A percentile compares a stretch with the other conserved stretches of the same genome.
phyloP scores from a whole-genome alignment of 495 filamentous ascomycete species.

The Daldinia vernicosa region DNA sequence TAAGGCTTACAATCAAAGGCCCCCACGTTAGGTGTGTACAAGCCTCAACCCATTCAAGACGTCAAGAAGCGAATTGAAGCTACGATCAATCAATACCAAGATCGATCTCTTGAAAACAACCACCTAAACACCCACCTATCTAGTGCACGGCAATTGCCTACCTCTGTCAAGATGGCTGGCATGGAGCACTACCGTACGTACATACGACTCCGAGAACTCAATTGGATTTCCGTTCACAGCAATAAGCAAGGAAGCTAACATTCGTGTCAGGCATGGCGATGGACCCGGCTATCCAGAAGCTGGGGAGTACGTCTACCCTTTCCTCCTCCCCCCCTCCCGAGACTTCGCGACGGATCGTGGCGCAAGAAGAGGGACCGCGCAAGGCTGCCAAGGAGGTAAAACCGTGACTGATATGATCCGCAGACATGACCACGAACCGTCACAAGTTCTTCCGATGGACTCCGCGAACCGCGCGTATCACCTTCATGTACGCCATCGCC shows the following conservation, averaged over 20 bases:
- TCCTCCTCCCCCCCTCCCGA: slow-evolving; percentile 11
- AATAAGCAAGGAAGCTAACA: slow-evolving; percentile 39
- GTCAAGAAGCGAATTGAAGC: slow-evolving; percentile 31
- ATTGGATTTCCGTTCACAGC: not conserved
- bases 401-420: slow-evolving; percentile 4
- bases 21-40: slow-evolving; percentile 19
- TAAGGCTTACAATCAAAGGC: slow-evolving; percentile 12
- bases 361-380: not conserved
- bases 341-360: not conserved
- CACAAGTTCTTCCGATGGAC: slow-evolving; percentile 97
- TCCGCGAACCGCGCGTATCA: slow-evolving; percentile 77
- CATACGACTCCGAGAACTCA: not conserved
- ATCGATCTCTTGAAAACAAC: slow-evolving; percentile 23
- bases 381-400: not conserved
- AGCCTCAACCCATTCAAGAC: slow-evolving; percentile 22
- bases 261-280: slow-evolving; percentile 61
- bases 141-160: slow-evolving; percentile 34
- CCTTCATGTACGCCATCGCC: slow-evolving; percentile 73
- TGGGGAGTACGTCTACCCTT: slow-evolving; percentile 67
- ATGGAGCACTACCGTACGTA: slow-evolving; percentile 55
- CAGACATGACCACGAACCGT: slow-evolving; percentile 86
- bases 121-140: not conserved
- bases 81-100: slow-evolving; percentile 18
- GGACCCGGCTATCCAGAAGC: slow-evolving; percentile 83
- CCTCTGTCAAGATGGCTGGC: slow-evolving; percentile 53